Conservation (phyloP, 352 stramenopile genomes). For the Stephanocyclus meneghinianus region DNA sequence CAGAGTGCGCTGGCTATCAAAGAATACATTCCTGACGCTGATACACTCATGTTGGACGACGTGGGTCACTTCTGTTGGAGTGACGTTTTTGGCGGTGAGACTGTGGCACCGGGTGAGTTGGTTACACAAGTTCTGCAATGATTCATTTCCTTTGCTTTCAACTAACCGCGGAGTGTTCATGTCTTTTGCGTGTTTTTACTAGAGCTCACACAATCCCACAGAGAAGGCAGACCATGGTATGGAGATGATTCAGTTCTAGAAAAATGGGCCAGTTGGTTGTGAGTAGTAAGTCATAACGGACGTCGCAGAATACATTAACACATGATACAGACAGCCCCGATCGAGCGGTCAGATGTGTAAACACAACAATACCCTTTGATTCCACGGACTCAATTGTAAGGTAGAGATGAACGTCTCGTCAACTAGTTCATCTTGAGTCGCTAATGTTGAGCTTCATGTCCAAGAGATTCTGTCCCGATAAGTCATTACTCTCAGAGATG, state of each 20-base stretch:
- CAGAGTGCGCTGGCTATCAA: conserved; percentile 57
- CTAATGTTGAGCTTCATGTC: too few relatives aligned
- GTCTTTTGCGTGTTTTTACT: neutral
- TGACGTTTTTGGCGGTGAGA: conserved; percentile 63
- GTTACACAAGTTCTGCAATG: neutral
- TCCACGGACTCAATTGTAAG: too few relatives aligned
- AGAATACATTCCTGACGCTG: conserved; percentile 43
- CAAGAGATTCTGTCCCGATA: too few relatives aligned
- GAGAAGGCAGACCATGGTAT: conserved; percentile 67
- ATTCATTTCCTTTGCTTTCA: neutral
- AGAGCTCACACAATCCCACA: conserved; percentile 59
- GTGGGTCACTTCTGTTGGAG: conserved; percentile 68
- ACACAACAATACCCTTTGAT: neutral
- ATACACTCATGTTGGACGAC: conserved; percentile 57
- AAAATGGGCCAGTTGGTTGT: conserved; percentile 61
- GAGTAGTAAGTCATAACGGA: conserved; percentile 2
- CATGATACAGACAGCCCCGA: too few relatives aligned
- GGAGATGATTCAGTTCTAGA: conserved; percentile 64
- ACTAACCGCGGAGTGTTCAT: neutral
- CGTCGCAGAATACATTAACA: neutral
- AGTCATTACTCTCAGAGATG: too few relatives aligned
- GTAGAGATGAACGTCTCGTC: too few relatives aligned
- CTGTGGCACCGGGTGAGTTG: conserved; percentile 45
- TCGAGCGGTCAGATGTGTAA: too few relatives aligned
- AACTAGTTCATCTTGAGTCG: too few relatives aligned